Conservation (phyloP, 108 stramenopile genomes). For the Licmophora abbreviata region DNA sequence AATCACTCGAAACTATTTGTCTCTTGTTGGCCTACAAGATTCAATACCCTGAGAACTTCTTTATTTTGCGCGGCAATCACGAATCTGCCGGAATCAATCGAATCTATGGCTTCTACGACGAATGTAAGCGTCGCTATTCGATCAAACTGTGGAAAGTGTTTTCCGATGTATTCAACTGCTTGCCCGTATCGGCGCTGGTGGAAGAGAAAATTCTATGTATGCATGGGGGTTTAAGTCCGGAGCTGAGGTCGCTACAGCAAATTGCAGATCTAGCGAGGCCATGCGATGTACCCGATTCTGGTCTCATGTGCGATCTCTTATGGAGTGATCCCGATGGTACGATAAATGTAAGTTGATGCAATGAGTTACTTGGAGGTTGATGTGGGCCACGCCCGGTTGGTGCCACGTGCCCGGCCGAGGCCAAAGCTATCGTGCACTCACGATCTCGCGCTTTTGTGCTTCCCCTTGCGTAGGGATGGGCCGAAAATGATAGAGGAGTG, state of each 20-base stretch:
- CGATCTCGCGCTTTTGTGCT: background rate
- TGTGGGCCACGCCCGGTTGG: too few relatives aligned
- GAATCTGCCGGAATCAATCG: constrained; percentile 93
- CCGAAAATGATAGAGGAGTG: constrained; percentile 93
- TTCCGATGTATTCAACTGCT: constrained; percentile 93
- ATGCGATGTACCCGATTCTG: constrained; percentile 89
- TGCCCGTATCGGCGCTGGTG: constrained; percentile 85
- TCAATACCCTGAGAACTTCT: constrained; percentile 92
- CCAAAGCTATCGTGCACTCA: too few relatives aligned
- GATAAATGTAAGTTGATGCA: constrained; percentile 2
- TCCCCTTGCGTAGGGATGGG: constrained; percentile 47
- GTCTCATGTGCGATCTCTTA: constrained; percentile 91
- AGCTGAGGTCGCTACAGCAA: constrained; percentile 68
- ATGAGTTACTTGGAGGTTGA: too few relatives aligned
- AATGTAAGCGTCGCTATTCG: constrained; percentile 88
- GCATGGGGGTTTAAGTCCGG: constrained; percentile 89
- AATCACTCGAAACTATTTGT: constrained; percentile 88
- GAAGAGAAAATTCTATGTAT: constrained; percentile 97
- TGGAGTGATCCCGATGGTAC: constrained; percentile 89
- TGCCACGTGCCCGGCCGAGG: too few relatives aligned
- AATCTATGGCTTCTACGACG: constrained; percentile 83
- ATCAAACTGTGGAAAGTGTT: constrained; percentile 93
- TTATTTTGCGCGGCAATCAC: constrained; percentile 91
- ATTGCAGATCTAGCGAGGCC: constrained; percentile 80
- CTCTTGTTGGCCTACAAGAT: constrained; percentile 87